These are phyloP conservation scores for Infundibulicybe gibba DNA, from an alignment of 768 basidiomycete species.

Conservation along the genomic window DNA sequence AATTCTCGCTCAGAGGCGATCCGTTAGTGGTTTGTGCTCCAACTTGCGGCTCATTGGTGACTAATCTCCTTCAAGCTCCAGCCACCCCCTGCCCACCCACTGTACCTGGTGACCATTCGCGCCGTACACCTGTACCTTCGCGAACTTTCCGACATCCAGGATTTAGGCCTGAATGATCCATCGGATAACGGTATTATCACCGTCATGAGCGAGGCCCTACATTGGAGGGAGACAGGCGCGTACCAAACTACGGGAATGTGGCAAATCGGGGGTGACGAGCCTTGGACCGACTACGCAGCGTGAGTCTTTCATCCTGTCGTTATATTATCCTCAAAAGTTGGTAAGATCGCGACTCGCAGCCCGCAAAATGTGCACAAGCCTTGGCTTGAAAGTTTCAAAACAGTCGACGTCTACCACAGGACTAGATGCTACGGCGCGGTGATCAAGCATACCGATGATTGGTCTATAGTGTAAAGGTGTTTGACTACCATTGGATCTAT, in stretches of 20 bases:
- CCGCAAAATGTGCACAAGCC: constrained; percentile 38
- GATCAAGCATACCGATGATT: constrained; percentile 65
- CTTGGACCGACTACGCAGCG: constrained; percentile 40
- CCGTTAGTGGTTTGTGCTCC: constrained; percentile 34
- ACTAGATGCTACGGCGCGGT: constrained; percentile 71
- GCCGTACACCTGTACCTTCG: constrained; percentile 61
- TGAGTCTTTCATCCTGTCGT: constrained; percentile 13
- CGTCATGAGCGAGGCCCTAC: constrained; percentile 52
- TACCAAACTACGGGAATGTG: constrained; percentile 38
- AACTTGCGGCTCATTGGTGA: background rate
- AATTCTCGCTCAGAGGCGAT: constrained; percentile 65
- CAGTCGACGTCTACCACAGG: constrained; percentile 74
- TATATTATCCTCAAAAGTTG: background rate
- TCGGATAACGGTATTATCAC: constrained; percentile 50
- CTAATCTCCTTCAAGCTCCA: constrained; percentile 42
- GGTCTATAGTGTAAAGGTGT: constrained; percentile 72
- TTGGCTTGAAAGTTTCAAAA: constrained; percentile 61
- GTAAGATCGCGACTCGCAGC: constrained; percentile 41
- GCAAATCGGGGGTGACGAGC: constrained; percentile 39
- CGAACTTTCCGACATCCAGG: constrained; percentile 70
- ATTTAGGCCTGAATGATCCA: constrained; percentile 55
- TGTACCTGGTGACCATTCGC: constrained; percentile 68
- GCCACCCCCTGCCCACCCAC: constrained; percentile 54
- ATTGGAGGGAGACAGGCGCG: constrained; percentile 34
- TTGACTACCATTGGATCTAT: constrained; percentile 27